Evolutionary conservation across 345 rosid genomes (phyloP).

Genomic region (Zanthoxylum bungeanum): DNA sequence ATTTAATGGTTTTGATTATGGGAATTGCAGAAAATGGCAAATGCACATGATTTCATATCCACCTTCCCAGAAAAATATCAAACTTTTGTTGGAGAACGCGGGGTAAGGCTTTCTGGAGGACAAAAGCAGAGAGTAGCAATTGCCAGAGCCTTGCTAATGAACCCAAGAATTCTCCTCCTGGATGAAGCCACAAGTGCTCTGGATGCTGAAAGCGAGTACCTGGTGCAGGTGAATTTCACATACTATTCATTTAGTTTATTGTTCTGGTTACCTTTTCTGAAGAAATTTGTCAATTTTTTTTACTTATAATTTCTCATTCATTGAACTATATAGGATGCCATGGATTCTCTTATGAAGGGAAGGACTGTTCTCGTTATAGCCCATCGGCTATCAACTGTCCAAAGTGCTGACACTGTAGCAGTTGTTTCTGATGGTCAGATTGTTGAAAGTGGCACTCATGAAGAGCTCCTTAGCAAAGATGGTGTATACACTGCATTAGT

Average conservation of each 20-base stretch:
- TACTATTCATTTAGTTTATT: neutral
- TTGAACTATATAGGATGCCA: slow-evolving; percentile 62
- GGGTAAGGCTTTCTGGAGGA: slow-evolving; percentile 90
- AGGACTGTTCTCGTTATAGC: slow-evolving; percentile 97
- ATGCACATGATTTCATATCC: slow-evolving; percentile 83
- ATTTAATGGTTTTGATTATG: neutral
- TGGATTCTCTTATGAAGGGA: slow-evolving; percentile 92
- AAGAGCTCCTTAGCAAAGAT: slow-evolving; percentile 38
- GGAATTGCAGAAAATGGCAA: slow-evolving; percentile 85
- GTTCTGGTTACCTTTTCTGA: neutral
- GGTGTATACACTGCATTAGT: slow-evolving; percentile 48
- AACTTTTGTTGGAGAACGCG: slow-evolving; percentile 87
- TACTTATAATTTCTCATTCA: neutral
- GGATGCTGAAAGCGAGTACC: slow-evolving; percentile 92
- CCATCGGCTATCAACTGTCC: slow-evolving; percentile 84
- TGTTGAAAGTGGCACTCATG: slow-evolving; percentile 42
- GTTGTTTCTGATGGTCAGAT: slow-evolving; percentile 85
- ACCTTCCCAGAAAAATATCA: slow-evolving; percentile 75
- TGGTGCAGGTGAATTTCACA: slow-evolving; percentile 65
- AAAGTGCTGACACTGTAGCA: slow-evolving; percentile 81
- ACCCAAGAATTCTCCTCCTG: slow-evolving; percentile 74
- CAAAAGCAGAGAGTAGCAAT: slow-evolving; percentile 93
- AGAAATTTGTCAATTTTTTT: neutral
- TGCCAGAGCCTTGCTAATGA: slow-evolving; percentile 86
- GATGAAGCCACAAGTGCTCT: slow-evolving; percentile 99